Conservation (phyloP, 2,329 filamentous ascomycete genomes). For the Boeremia exigua region DNA sequence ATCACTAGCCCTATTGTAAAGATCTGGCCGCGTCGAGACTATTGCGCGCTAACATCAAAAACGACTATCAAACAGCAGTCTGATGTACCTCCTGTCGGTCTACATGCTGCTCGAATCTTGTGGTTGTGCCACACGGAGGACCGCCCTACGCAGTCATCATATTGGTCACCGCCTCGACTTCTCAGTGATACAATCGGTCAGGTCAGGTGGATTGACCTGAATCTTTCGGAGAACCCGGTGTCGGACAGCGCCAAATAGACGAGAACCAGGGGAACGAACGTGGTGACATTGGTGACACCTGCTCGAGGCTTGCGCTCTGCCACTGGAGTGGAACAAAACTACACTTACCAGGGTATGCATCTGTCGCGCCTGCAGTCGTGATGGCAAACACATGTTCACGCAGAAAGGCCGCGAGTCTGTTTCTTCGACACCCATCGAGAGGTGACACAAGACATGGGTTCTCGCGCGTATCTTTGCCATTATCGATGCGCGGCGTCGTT, state of each 20-base stretch:
- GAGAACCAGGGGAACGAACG: slow-evolving; percentile 34
- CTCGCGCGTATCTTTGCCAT: background rate
- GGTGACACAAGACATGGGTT: slow-evolving; percentile 8
- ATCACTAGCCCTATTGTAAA: slow-evolving; percentile 16
- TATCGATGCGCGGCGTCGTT: background rate
- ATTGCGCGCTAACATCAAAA: slow-evolving; percentile 6
- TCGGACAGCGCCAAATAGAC: slow-evolving; percentile 25
- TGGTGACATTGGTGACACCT: slow-evolving; percentile 37
- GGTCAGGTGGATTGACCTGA: slow-evolving; percentile 16
- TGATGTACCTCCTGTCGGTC: background rate
- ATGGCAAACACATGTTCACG: slow-evolving; percentile 8
- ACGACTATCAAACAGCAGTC: background rate
- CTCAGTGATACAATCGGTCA: slow-evolving; percentile 13
- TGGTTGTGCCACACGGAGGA: background rate
- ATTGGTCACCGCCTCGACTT: slow-evolving; percentile 9
- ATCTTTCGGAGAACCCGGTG: slow-evolving; percentile 16
- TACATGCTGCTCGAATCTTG: background rate
- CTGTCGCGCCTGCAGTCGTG: background rate
- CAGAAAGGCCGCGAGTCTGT: slow-evolving; percentile 2
- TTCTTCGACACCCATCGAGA: background rate
- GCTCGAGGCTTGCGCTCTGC: slow-evolving; percentile 20
- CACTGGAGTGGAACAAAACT: slow-evolving; percentile 17
- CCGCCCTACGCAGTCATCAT: slow-evolving; percentile 11
- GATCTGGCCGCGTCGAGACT: slow-evolving; percentile 8
- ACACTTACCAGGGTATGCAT: background rate